Evolutionary conservation across 768 basidiomycete genomes (phyloP).

Genomic region (Suillus fuscotomentosus): DNA sequence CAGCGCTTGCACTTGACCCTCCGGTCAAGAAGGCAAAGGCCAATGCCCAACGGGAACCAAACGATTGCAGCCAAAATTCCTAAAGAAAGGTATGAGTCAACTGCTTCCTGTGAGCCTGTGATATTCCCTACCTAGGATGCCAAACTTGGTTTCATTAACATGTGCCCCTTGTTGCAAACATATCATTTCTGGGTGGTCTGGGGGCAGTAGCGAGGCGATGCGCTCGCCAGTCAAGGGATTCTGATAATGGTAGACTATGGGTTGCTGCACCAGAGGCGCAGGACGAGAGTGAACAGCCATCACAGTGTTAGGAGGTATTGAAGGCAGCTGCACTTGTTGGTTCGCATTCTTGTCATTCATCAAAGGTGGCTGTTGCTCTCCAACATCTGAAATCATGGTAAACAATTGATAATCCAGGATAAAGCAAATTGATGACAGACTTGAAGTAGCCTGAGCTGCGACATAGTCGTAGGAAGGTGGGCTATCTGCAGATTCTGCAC

Average conservation of each 20-base stretch:
- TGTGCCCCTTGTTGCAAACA: constrained; percentile 81
- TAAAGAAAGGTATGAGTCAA: constrained; percentile 23
- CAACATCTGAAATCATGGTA: constrained; percentile 9
- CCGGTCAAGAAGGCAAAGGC: constrained; percentile 73
- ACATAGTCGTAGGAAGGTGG: constrained; percentile 52
- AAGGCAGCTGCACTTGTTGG: constrained; percentile 6
- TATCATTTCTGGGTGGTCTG: constrained; percentile 80
- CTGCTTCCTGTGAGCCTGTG: background rate
- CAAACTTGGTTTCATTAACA: constrained; percentile 58
- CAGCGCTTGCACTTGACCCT: constrained; percentile 62
- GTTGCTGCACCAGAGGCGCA: constrained; percentile 36
- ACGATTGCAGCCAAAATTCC: constrained; percentile 80
- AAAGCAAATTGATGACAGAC: constrained; percentile 21
- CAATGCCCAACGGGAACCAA: constrained; percentile 86
- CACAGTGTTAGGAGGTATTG: constrained; percentile 14
- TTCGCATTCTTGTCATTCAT: constrained; percentile 15
- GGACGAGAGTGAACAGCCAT: constrained; percentile 18
- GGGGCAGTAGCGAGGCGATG: constrained; percentile 64
- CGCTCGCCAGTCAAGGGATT: constrained; percentile 59
- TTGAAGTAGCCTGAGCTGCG: constrained; percentile 22
- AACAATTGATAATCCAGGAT: background rate
- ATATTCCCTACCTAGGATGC: constrained; percentile 57
- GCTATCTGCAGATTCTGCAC: constrained; percentile 23
- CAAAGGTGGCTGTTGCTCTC: background rate
- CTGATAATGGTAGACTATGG: constrained; percentile 66